Conservation (phyloP, 163 green algal species). For the Volvox carteri region DNA sequence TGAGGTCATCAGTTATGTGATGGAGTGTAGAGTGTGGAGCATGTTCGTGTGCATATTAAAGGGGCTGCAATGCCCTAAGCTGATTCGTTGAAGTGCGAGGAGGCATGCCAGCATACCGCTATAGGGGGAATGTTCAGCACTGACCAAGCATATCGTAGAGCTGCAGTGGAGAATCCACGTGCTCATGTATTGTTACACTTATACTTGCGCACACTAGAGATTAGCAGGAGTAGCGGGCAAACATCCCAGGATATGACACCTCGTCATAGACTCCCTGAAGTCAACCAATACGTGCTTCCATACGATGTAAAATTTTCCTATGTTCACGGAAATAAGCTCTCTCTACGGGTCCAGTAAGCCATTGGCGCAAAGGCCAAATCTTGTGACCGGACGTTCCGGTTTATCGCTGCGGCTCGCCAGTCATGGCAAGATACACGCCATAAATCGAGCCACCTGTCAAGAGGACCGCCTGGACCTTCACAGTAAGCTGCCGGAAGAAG, state of each 20-base stretch:
- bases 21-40: background rate
- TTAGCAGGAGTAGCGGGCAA: background rate
- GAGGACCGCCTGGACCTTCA: slow-evolving; percentile 17
- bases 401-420: slow-evolving; percentile 46
- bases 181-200: background rate
- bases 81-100: background rate
- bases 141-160: too few species aligned
- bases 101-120: too few species aligned
- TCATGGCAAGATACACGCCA: slow-evolving; percentile 16
- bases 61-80: background rate
- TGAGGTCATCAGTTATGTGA: slow-evolving; percentile 17
- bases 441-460: slow-evolving; percentile 38
- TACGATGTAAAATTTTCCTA: background rate
- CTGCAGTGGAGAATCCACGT: too few species aligned
- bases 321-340: background rate
- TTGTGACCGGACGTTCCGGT: background rate
- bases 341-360: background rate
- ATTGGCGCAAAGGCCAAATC: background rate
- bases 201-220: background rate
- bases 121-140: too few species aligned
- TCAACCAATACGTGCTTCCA: too few species aligned
- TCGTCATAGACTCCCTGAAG: too few species aligned
- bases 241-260: too few species aligned
- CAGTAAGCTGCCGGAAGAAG: slow-evolving; percentile 40
- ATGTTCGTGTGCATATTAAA: too few species aligned